phyloP scores from a whole-genome alignment of 768 basidiomycete genomes.

The Lactarius quietus region DNA sequence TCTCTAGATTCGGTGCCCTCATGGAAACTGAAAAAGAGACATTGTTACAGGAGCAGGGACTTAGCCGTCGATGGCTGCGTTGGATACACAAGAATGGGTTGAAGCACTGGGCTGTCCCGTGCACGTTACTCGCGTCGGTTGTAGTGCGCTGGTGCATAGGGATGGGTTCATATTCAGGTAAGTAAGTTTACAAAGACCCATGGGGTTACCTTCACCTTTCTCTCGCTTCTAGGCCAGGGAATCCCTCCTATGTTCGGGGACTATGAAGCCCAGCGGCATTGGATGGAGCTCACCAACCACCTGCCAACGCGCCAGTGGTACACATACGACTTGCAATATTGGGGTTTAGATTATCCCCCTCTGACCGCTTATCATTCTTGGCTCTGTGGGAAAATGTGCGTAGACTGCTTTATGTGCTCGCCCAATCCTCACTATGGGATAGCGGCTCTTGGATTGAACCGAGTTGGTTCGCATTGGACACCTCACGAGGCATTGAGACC shows the following conservation, averaged over 20 bases:
- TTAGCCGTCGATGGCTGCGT: slow-evolving; percentile 62
- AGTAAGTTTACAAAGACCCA: slow-evolving; percentile 35
- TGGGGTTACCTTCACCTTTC: not conserved
- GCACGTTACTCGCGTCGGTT: slow-evolving; percentile 48
- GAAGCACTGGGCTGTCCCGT: slow-evolving; percentile 57
- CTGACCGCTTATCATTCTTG: slow-evolving; percentile 88
- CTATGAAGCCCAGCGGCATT: slow-evolving; percentile 91
- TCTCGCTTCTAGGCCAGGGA: slow-evolving; percentile 47
- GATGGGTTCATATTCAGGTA: slow-evolving; percentile 81
- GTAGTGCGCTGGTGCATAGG: slow-evolving; percentile 68
- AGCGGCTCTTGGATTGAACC: slow-evolving; percentile 52
- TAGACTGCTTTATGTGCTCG: slow-evolving; percentile 19
- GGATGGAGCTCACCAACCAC: slow-evolving; percentile 89
- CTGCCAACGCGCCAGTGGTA: slow-evolving; percentile 81
- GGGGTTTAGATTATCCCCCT: slow-evolving; percentile 96
- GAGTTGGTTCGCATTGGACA: slow-evolving; percentile 66
- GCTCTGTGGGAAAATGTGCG: slow-evolving; percentile 74
- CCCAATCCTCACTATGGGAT: slow-evolving; percentile 1
- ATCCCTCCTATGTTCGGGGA: slow-evolving; percentile 87
- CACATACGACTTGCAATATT: slow-evolving; percentile 81
- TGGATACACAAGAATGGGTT: slow-evolving; percentile 76
- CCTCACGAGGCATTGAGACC: slow-evolving; percentile 71
- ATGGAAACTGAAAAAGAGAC: slow-evolving; percentile 36
- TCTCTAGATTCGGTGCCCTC: slow-evolving; percentile 44
- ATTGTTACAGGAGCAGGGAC: slow-evolving; percentile 33